Percentiles rank a stretch among this genome's conserved stretches.
Evolutionary conservation across 805 yeast genomes (phyloP).

Genomic region (Wickerhamiella cacticola): DNA sequence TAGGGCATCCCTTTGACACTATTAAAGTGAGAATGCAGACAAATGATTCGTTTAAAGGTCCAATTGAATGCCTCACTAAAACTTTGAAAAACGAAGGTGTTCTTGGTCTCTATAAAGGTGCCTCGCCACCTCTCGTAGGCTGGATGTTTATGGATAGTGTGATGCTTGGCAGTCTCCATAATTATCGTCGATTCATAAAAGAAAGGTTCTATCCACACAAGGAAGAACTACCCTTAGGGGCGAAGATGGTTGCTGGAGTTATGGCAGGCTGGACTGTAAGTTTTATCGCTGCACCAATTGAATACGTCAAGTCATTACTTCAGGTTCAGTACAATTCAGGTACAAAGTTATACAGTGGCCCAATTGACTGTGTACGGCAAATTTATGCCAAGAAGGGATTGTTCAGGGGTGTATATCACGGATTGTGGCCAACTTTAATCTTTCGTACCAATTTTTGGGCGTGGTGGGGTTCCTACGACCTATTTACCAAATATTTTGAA

Average conservation of each 20-base stretch:
- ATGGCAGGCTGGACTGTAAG: constrained; percentile 81
- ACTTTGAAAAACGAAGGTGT: constrained; percentile 67
- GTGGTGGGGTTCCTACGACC: constrained; percentile 91
- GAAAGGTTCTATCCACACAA: constrained; percentile 50
- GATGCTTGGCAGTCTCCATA: constrained; percentile 75
- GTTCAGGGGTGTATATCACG: constrained; percentile 58
- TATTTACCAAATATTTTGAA: constrained; percentile 58
- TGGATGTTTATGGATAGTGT: constrained; percentile 92
- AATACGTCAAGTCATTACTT: constrained; percentile 73
- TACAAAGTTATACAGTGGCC: constrained; percentile 58
- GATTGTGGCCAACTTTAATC: constrained; percentile 72
- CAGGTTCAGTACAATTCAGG: constrained; percentile 83
- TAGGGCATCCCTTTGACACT: constrained; percentile 87
- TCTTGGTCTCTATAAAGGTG: constrained; percentile 74
- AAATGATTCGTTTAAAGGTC: constrained; percentile 64
- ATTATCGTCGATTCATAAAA: constrained; percentile 57
- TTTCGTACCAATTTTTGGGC: constrained; percentile 77
- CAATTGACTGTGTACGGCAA: constrained; percentile 49
- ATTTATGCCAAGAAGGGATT: constrained; percentile 44
- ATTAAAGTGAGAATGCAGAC: constrained; percentile 78
- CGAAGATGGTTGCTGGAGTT: constrained; percentile 68
- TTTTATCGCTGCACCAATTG: constrained; percentile 93
- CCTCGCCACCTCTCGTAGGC: constrained; percentile 85
- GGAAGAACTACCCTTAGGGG: constrained; percentile 54
- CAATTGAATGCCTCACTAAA: constrained; percentile 64